phyloP scores from a whole-genome alignment of 495 filamentous ascomycete species.

The Hypoxylon fuscum region DNA sequence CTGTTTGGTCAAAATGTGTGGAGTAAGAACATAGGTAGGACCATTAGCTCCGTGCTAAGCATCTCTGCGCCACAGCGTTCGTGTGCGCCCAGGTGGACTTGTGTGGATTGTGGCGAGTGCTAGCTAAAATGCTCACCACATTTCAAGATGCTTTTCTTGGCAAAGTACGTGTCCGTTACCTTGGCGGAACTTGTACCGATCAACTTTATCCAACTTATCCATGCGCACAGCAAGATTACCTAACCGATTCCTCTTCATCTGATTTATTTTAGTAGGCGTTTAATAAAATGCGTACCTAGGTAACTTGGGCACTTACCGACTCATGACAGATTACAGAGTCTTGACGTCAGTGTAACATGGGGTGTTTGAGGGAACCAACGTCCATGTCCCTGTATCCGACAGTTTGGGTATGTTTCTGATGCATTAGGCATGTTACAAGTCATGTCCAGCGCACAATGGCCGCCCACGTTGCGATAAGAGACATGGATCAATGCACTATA shows the following conservation, averaged over 20 bases:
- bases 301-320: neutral
- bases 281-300: too few species aligned
- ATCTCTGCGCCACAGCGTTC: conserved; percentile 6
- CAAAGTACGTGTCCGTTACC: conserved; percentile 15
- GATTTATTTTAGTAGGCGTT: too few species aligned
- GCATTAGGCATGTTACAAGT: conserved; percentile 28
- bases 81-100: too few species aligned
- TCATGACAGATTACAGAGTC: neutral
- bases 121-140: neutral
- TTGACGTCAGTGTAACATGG: conserved; percentile 27
- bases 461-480: conserved; percentile 12
- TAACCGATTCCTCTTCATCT: too few species aligned
- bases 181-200: conserved; percentile 6
- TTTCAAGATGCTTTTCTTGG: conserved; percentile 17
- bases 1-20: neutral
- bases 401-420: conserved; percentile 26
- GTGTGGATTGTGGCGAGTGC: too few species aligned
- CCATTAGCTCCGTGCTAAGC: too few species aligned
- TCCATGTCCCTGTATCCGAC: conserved; percentile 17
- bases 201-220: neutral
- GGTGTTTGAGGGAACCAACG: conserved; percentile 23
- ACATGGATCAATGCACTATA: neutral
- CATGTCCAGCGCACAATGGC: conserved; percentile 1
- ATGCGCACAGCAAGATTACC: neutral
- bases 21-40: too few species aligned